Evolutionary conservation across 2,329 filamentous ascomycete genomes (phyloP), one percentile per base, ranked within the genome.

Genomic region (Apiospora arundinis): DNA sequence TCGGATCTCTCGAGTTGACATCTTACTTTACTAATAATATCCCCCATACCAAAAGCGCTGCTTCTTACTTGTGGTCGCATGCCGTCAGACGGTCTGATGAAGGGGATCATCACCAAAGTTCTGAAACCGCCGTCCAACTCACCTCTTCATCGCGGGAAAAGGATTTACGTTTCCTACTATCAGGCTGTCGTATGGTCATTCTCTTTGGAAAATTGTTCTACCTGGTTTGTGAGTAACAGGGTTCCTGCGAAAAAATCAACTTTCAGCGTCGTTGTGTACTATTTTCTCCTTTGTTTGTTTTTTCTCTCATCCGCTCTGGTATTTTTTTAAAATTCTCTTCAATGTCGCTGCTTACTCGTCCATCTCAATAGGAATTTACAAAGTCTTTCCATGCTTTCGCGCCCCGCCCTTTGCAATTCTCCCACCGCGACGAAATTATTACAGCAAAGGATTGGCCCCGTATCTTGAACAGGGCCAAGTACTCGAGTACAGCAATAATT

Each of bases 211-310:
- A 67, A 73, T n/a, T 76, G 74, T 42, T 70, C 69, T 12, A 77
- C 75, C 32, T 78, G 76, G 76, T 75, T 78, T 73, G 77, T 77
- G 65, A 74, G 77, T 12, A 52, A 3, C 46, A n/a, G n/a, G n/a
- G n/a, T n/a, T n/a, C n/a, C n/a, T n/a, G n/a, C n/a, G n/a, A n/a
- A n/a, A n/a, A n/a, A n/a, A n/a, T n/a, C n/a, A n/a, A n/a, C n/a
- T n/a, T n/a, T n/a, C n/a, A n/a, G n/a, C n/a, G n/a, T n/a, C n/a
- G n/a, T n/a, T n/a, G n/a, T n/a, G n/a, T n/a, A n/a, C n/a, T n/a
- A n/a, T n/a, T n/a, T n/a, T n/a, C n/a, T n/a, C n/a, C n/a, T n/a
- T n/a, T n/a, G n/a, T n/a, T n/a, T n/a, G n/a, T n/a, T n/a, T n/a
- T n/a, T n/a, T n/a, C n/a, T n/a, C n/a, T n/a, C n/a, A n/a, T n/a